These are phyloP conservation scores for Suhomyces bokatorum DNA, from an alignment of 1,139 yeast species.

Conservation along the genomic window DNA sequence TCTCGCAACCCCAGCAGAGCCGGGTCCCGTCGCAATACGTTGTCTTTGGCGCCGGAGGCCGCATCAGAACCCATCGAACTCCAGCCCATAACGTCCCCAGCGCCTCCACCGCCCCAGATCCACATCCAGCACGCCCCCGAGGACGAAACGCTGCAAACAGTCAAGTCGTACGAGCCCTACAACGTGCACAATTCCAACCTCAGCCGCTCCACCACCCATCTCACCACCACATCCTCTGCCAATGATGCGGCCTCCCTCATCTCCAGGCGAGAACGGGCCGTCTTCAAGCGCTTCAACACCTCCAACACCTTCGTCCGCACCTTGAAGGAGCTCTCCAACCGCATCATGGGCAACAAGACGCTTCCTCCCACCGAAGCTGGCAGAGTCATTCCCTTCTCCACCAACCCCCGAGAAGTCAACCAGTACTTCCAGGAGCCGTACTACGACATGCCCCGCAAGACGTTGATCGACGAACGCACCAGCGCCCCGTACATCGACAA, in stretches of 20 bases:
- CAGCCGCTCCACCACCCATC: slow-evolving; percentile 31
- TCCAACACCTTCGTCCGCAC: slow-evolving; percentile 19
- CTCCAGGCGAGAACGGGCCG: slow-evolving; percentile 22
- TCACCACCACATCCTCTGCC: slow-evolving; percentile 23
- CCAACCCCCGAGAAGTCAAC: slow-evolving; percentile 36
- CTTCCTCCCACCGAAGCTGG: slow-evolving; percentile 66
- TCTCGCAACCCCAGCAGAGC: neutral
- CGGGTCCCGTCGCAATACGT: slow-evolving; percentile 3
- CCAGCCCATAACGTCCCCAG: neutral
- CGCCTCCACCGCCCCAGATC: slow-evolving; percentile 7
- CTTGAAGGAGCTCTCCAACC: slow-evolving; percentile 26
- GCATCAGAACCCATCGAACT: slow-evolving; percentile 12
- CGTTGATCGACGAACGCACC: slow-evolving; percentile 66
- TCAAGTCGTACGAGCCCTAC: slow-evolving; percentile 16
- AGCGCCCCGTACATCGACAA: slow-evolving; percentile 66
- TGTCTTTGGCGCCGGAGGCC: slow-evolving; percentile 5
- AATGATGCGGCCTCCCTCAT: slow-evolving; percentile 26
- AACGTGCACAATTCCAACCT: slow-evolving; percentile 19
- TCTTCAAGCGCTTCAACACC: slow-evolving; percentile 20
- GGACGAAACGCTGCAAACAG: neutral
- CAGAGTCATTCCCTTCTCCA: slow-evolving; percentile 66
- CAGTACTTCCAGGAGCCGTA: slow-evolving; percentile 29
- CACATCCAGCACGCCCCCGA: slow-evolving; percentile 8
- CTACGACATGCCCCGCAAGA: slow-evolving; percentile 27
- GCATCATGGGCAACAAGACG: slow-evolving; percentile 43